These are phyloP conservation scores for Botrytis elliptica DNA, from an alignment of 2,329 filamentous ascomycete species.

Conservation along the genomic window DNA sequence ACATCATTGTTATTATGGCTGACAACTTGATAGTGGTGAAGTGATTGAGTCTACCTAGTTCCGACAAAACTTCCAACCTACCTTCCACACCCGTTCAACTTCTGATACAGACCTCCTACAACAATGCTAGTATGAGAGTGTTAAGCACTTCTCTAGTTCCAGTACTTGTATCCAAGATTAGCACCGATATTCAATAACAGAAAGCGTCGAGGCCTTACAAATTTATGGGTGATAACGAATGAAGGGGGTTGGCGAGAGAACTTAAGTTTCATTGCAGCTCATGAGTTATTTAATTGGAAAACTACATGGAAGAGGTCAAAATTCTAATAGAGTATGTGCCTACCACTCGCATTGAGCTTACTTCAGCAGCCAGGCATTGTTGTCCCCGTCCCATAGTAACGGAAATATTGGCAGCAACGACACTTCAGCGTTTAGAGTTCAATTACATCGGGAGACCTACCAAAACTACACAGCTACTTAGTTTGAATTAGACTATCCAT, in stretches of 20 bases:
- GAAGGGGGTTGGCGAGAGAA: not conserved
- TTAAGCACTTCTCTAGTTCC: accelerated
- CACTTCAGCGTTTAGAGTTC: not conserved
- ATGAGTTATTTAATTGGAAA: not conserved
- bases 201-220: not conserved
- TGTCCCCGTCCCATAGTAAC: no score
- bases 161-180: no score
- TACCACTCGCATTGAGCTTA: not conserved
- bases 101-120: not conserved
- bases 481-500: not conserved
- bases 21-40: not conserved
- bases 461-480: no score
- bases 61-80: not conserved
- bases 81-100: not conserved
- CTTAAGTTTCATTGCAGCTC: not conserved
- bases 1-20: not conserved
- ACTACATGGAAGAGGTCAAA: accelerated
- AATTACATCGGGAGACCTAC: not conserved
- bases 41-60: not conserved
- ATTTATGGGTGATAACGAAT: not conserved
- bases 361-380: no score
- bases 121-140: no score
- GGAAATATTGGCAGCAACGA: not conserved
- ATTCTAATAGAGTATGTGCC: not conserved
- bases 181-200: not conserved